phyloP scores from a whole-genome alignment of 495 filamentous ascomycete genomes.

The Xylaria palmicola region DNA sequence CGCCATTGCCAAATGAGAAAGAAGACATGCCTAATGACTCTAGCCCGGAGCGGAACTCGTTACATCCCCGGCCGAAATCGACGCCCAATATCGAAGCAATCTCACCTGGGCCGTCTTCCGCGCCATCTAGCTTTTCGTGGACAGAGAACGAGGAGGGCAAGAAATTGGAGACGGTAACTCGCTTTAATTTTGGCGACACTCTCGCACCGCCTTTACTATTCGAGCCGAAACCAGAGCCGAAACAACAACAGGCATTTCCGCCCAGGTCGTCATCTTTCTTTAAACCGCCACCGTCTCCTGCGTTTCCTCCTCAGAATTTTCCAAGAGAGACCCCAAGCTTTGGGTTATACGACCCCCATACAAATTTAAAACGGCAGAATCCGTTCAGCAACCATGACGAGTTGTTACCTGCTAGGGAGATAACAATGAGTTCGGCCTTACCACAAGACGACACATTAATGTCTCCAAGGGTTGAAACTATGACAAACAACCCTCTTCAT shows the following conservation, averaged over 20 bases:
- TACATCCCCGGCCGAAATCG: conserved; percentile 40
- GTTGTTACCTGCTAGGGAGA: conserved; percentile 22
- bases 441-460: conserved; percentile 44
- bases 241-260: conserved; percentile 18
- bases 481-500: conserved; percentile 54
- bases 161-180: conserved; percentile 29
- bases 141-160: conserved; percentile 44
- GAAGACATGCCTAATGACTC: conserved; percentile 17
- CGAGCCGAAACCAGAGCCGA: conserved; percentile 22
- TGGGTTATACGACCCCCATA: conserved; percentile 34
- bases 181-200: conserved; percentile 38
- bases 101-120: conserved; percentile 58
- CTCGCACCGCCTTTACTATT: conserved; percentile 31
- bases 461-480: conserved; percentile 52
- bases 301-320: conserved; percentile 40
- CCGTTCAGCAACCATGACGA: conserved; percentile 22
- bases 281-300: conserved; percentile 33
- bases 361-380: conserved; percentile 18
- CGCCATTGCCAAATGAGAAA: conserved; percentile 49
- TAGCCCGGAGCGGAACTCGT: conserved; percentile 31
- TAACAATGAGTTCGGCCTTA: conserved; percentile 30
- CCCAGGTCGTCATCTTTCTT: conserved; percentile 34
- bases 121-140: conserved; percentile 54
- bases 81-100: conserved; percentile 45
- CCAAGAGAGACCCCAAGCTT: conserved; percentile 27